Base-by-base conservation (phyloP, 495 filamentous ascomycete genomes). In the Evansstolkia leycettana region DNA sequence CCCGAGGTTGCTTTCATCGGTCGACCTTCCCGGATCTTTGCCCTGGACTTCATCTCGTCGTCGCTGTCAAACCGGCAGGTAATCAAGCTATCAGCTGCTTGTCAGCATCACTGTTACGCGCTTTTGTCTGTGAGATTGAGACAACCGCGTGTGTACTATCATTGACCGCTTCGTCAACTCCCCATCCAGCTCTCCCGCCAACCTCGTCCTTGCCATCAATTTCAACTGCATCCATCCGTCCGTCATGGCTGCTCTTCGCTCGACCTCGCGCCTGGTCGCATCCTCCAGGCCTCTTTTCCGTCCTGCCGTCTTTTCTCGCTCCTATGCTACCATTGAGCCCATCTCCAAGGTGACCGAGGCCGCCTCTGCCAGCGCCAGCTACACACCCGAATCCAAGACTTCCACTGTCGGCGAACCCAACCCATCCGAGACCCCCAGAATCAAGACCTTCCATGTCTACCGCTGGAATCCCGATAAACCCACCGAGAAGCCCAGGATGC, bases 401-500 rank as follows among this genome's bases (percentile, higher is more conserved):
- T 65, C 62, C 35, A 73, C 63, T 46, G 59, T 69, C 37, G 54
- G 72, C 47, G 70, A 79, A 43, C 77, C 73, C 36, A 58, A 47
- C 31, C 51, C 67, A 27, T 68, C 64, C 34, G 60, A 69, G 33
- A 52, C 71, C 14, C 55, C 78, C 33, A 77, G 71, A 46, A 78
- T 80, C 58, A 96, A 95, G 75, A 85, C 83, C 38, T 98, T 98
- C 76, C 82, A 95, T 61, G 76, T 98, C 74, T 98, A 98, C 76
- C 80, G 90, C 49, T 98, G 90, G 90, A 92, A 92, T 55, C 90
- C 90, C 27, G 90, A 96, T 55, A 65, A 73, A 40, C 90, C 90
- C 18, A 72, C 73, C 54, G 73, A 80, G 65, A 98, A 98, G 75
- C 89, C 90, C 26, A 72, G 66, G 57, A 94, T 98, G 89, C 85